These are phyloP conservation scores for Debaryomyces udenii DNA, from an alignment of 1,139 yeast species.

Conservation along the genomic window DNA sequence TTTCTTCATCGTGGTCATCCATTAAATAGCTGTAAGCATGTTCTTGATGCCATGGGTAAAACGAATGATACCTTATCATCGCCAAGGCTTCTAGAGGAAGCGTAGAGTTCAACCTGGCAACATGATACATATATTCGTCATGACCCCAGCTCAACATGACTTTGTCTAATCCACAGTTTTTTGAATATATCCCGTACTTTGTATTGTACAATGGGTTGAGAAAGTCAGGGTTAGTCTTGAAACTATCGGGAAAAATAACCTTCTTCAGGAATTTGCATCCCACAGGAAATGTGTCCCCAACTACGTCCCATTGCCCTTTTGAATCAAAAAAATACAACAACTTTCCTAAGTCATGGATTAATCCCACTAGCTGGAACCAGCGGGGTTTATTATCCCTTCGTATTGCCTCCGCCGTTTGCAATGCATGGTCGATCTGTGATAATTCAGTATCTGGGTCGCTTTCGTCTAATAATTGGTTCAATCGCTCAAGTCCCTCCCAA, in stretches of 20 bases:
- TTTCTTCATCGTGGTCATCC: conserved; percentile 64
- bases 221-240: conserved; percentile 61
- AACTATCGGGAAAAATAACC: conserved; percentile 64
- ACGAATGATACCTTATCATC: conserved; percentile 75
- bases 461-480: conserved; percentile 67
- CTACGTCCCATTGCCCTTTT: conserved; percentile 82
- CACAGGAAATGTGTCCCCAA: conserved; percentile 77
- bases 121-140: conserved; percentile 76
- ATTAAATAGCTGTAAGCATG: conserved; percentile 65
- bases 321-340: conserved; percentile 70
- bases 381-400: conserved; percentile 68
- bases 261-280: conserved; percentile 67
- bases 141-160: conserved; percentile 83
- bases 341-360: conserved; percentile 73
- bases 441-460: conserved; percentile 77
- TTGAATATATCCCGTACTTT: conserved; percentile 66
- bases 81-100: conserved; percentile 70
- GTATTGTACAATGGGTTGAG: conserved; percentile 66
- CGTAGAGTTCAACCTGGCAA: conserved; percentile 64
- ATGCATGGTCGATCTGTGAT: conserved; percentile 74
- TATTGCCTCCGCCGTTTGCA: conserved; percentile 78
- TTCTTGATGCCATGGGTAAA: conserved; percentile 79
- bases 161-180: conserved; percentile 67
- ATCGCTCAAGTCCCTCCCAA: conserved; percentile 70
- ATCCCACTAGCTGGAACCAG: conserved; percentile 76